Percentiles rank a stretch among this genome's conserved stretches.
Evolutionary conservation across 2,329 filamentous ascomycete genomes (phyloP).

Genomic region (Emmonsiellopsis sp.): DNA sequence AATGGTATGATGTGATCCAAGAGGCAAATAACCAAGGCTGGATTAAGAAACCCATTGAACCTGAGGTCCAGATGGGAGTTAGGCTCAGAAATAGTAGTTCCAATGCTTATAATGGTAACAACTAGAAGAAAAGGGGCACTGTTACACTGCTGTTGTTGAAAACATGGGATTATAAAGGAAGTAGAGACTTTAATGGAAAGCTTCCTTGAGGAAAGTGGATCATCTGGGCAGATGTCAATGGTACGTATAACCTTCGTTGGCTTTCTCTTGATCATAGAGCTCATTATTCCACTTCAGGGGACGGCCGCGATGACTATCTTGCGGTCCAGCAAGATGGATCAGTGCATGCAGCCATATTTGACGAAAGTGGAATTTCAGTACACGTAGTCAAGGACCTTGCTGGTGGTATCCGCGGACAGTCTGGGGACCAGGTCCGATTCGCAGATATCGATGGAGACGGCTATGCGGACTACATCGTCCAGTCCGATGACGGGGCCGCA

Average conservation of each 20-base stretch:
- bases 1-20: constrained; percentile 15
- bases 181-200: not conserved
- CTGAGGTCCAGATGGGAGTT: not conserved
- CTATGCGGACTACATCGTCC: not conserved
- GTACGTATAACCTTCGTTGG: too few species aligned
- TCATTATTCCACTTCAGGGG: not conserved
- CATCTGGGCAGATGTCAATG: constrained; percentile 1
- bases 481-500: not conserved
- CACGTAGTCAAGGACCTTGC: not conserved
- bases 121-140: not conserved
- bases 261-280: too few species aligned
- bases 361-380: too few species aligned
- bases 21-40: constrained; percentile 7
- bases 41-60: constrained; percentile 10
- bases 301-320: constrained; percentile 1
- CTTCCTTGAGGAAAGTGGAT: not conserved
- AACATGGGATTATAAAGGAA: not conserved
- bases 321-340: not conserved
- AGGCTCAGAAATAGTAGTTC: not conserved
- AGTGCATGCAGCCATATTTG: not conserved
- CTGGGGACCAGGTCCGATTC: not conserved
- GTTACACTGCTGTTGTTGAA: not conserved
- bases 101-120: not conserved
- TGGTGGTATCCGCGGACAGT: not conserved
- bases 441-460: not conserved